Base-by-base conservation (phyloP, 1,284 basidiomycete species). In the Sparassis latifolia region DNA sequence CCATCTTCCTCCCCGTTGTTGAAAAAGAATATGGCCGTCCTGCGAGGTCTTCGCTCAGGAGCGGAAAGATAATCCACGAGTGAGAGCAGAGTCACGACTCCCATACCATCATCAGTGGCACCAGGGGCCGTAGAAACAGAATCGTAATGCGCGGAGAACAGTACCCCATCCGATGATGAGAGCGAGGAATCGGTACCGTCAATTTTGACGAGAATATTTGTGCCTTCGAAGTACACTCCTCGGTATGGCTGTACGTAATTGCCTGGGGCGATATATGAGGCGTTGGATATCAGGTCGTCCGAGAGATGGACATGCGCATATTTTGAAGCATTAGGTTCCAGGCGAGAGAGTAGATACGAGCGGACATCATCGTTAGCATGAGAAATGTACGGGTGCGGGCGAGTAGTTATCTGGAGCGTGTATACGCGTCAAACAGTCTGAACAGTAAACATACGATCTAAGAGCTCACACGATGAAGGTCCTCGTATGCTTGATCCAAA, bases 1-100 rank as follows among this genome's bases (percentile, higher is more conserved):
- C 81, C 78, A 61, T 88, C 80, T 58, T 91, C 88, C 63, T 91
- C 89, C 1, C 83, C 88, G 53, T 91, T 89, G 64, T 91, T 91
- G 63, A 89, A 77, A 60, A 90, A 87, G 69, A 90, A 87, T 2
- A 91, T 66, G 3, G 83, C 81, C 0, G 84, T 86, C 39, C 80
- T 71, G 40, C 69, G 69, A 2, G 78, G 78, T 12, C 75, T 73
- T 42, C 57, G 40, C 27, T 58, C 52, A 1, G 62, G 62, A 52
- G 70, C 63, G 0, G 80, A 72, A 50, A 86, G 75, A 57, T 82
- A 79, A 37, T 79, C 68, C 29, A 86, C 69, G 55, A 90, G 73
- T 53, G 87, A 81, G 10, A 91, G 62, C 3, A 88, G 65, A 0
- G 84, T 84, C 5, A 72, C 80, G 6, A 86, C 73, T 4, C 80